Evolutionary conservation across 768 basidiomycete species (phyloP), one percentile per base, ranked within the genome.

Genomic region (Leccinellum luteum): DNA sequence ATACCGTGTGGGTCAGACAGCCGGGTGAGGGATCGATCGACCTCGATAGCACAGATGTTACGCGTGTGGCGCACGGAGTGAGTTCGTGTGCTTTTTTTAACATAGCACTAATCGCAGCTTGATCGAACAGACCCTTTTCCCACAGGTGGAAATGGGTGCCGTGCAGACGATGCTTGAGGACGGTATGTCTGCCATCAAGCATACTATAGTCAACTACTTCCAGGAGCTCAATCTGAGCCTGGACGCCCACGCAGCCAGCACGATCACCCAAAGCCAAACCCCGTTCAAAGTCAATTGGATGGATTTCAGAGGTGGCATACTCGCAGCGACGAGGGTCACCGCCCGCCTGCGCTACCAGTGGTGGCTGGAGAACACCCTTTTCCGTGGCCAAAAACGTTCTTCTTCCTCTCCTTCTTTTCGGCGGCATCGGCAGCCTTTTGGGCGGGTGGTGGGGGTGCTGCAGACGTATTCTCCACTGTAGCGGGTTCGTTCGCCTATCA

Each of bases 401-500:
- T 21, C 34, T 35, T 38, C 35, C n/a, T 38, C 35, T 35, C 17
- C 35, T 38, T 19, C 38, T 41, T 41, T 19, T 19, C 38, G 38
- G 10, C 4, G 10, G 38, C n/a, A 41, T 41, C n/a, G 10, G 10
- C n/a, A 41, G 38, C 38, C 38, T 41, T 41, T 41, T 41, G 10
- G n/a, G n/a, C 19, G n/a, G 23, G 38, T 13, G 54, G 41, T 10
- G 32, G 23, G 6, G 52, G 30, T 28, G 44, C 19, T 14, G 23
- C 14, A 8, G 57, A 21, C 17, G 28, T 28, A 6, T 51, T 21
- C 13, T 51, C 62, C 13, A n/a, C 48, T 12, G 6, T 6, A 19
- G 3, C 32, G 10, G 48, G 30, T 21, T 52, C 55, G 21, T 43
- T 52, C 1, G 14, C 27, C 63, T 69, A n/a, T 50, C n/a, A 17